Percentiles rank a stretch among this genome's conserved stretches.
phyloP scores from a whole-genome alignment of 805 yeast genomes.

The Lipomyces chichibuensis region DNA sequence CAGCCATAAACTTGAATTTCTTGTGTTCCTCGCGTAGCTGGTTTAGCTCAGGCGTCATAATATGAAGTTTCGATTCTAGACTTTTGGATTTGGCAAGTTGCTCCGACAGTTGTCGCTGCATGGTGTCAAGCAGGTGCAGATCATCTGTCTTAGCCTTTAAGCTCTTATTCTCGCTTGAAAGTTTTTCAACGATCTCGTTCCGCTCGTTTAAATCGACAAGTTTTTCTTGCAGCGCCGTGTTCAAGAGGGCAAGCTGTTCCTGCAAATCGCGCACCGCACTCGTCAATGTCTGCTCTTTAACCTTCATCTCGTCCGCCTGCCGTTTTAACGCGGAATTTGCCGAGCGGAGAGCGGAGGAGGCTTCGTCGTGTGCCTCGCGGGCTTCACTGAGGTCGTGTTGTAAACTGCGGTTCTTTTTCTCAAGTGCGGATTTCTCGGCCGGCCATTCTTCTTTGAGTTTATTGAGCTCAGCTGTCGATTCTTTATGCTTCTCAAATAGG shows the following conservation, averaged over 20 bases:
- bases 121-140: constrained; percentile 16
- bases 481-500: constrained; percentile 46
- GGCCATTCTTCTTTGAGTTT: constrained; percentile 39
- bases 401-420: constrained; percentile 45
- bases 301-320: constrained; percentile 31
- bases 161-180: constrained; percentile 36
- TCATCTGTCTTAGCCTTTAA: constrained; percentile 18
- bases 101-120: constrained; percentile 36
- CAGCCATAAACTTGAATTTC: constrained; percentile 57
- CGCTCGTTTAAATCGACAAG: constrained; percentile 39
- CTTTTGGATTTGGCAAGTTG: constrained; percentile 53
- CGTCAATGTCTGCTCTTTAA: constrained; percentile 36
- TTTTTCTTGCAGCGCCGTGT: constrained; percentile 30
- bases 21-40: constrained; percentile 53
- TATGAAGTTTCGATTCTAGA: constrained; percentile 56
- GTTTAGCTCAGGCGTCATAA: constrained; percentile 57
- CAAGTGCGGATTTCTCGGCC: constrained; percentile 38
- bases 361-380: constrained; percentile 37
- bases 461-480: constrained; percentile 39
- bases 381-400: constrained; percentile 44
- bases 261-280: constrained; percentile 42
- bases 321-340: constrained; percentile 26
- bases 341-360: constrained; percentile 34
- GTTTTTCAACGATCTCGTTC: constrained; percentile 42
- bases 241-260: constrained; percentile 40